A percentile compares a stretch with the other conserved stretches of the same genome.
These are phyloP conservation scores for Neoboletus brunneissimus DNA, from an alignment of 768 basidiomycete genomes.

Conservation along the genomic window DNA sequence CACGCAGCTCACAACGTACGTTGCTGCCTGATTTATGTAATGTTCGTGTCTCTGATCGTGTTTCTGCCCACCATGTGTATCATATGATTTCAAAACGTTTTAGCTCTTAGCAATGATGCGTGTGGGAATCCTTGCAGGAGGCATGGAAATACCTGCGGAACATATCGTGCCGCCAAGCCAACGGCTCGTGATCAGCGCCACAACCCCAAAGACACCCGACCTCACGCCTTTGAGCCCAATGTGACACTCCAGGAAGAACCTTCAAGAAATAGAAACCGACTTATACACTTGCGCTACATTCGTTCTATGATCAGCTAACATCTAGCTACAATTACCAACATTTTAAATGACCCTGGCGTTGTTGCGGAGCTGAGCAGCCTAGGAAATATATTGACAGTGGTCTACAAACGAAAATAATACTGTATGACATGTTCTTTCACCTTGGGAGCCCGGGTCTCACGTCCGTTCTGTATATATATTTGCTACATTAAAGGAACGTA, in stretches of 20 bases:
- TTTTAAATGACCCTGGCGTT: conserved; percentile 3
- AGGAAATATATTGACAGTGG: not conserved
- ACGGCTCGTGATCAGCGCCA: conserved; percentile 33
- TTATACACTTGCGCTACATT: conserved; percentile 6
- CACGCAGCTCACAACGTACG: conserved; percentile 78
- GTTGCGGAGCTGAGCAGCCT: not conserved
- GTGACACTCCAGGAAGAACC: not conserved
- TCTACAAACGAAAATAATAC: not conserved
- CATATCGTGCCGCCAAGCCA: conserved; percentile 46
- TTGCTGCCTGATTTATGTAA: conserved; percentile 8
- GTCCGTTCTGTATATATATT: conserved; percentile 7
- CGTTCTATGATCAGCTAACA: conserved; percentile 11
- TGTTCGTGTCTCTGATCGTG: conserved; percentile 1
- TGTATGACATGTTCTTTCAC: conserved; percentile 2
- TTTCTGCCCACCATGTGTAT: not conserved
- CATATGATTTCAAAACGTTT: not conserved
- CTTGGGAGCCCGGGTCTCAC: not conserved
- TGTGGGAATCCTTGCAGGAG: conserved; percentile 65
- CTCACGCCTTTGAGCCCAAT: not conserved
- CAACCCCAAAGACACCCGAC: conserved; percentile 7
- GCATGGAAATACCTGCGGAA: conserved; percentile 50
- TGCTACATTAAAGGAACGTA: not conserved
- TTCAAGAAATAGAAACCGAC: not conserved
- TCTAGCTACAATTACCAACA: conserved; percentile 2
- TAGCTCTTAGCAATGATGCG: conserved; percentile 74